phyloP scores from a whole-genome alignment of 2,329 filamentous ascomycete species.

The Fusarium napiforme region DNA sequence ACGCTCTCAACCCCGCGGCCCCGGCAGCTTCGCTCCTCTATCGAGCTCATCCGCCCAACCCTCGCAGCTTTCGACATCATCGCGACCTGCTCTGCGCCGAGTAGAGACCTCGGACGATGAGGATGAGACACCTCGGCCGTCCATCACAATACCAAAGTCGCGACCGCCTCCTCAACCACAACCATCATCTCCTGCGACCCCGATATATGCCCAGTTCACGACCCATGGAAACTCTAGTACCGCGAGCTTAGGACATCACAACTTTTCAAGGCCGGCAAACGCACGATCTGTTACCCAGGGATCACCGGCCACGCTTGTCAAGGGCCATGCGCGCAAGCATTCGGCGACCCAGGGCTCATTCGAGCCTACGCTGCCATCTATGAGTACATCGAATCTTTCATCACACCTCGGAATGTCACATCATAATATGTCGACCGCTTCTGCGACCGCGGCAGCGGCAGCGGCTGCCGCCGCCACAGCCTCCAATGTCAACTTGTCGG shows the following conservation, averaged over 20 bases:
- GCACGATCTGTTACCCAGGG: constrained; percentile 46
- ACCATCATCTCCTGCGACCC: constrained; percentile 53
- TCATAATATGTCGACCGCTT: constrained; percentile 26
- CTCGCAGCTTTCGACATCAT: constrained; percentile 43
- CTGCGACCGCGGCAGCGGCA: constrained; percentile 34
- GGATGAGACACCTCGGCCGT: constrained; percentile 37
- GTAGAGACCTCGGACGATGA: constrained; percentile 48
- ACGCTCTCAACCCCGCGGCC: constrained; percentile 59
- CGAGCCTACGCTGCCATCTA: constrained; percentile 76
- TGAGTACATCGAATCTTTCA: constrained; percentile 65
- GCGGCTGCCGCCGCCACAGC: constrained; percentile 54
- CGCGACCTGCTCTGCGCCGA: constrained; percentile 50
- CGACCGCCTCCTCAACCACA: constrained; percentile 51
- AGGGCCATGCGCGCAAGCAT: constrained; percentile 69
- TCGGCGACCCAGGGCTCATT: constrained; percentile 82
- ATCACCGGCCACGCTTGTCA: constrained; percentile 48
- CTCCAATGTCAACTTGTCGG: constrained; percentile 57
- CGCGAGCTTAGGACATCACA: constrained; percentile 55
- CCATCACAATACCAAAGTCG: constrained; percentile 59
- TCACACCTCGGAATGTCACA: constrained; percentile 61
- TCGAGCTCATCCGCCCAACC: constrained; percentile 49
- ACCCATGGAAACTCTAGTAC: constrained; percentile 60
- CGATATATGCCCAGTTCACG: constrained; percentile 61
- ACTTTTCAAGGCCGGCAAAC: constrained; percentile 67
- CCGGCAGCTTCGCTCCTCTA: constrained; percentile 68